Conservation (phyloP, 1,284 basidiomycete species). For the Sphagnurus paluster region DNA sequence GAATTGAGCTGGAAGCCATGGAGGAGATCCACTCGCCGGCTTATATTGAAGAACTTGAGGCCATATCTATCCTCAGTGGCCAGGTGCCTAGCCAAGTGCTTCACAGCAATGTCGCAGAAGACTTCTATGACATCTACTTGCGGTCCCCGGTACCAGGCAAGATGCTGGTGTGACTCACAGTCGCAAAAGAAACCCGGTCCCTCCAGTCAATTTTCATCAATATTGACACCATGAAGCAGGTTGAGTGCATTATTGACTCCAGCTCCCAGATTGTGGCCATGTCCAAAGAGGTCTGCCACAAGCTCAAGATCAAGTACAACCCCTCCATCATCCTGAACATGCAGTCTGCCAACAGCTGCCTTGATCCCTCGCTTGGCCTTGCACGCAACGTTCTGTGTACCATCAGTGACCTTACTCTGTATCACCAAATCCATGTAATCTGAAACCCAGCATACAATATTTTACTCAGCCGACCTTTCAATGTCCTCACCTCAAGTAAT, state of each 20-base stretch:
- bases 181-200: not conserved
- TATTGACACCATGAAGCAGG: conserved; percentile 9
- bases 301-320: conserved; percentile 14
- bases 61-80: not conserved
- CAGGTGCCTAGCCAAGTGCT: not conserved
- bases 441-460: conserved; percentile 9
- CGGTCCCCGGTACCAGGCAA: not conserved
- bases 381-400: conserved; percentile 20
- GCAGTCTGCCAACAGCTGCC: not conserved
- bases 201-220: not conserved
- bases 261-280: conserved; percentile 24
- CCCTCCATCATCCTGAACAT: conserved; percentile 8
- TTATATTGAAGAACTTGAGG: not conserved
- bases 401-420: conserved; percentile 15
- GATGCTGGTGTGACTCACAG: not conserved
- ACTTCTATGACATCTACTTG: not conserved
- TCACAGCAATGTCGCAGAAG: not conserved
- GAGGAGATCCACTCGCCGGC: not conserved
- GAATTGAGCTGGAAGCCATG: not conserved
- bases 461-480: conserved; percentile 14
- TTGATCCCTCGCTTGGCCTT: conserved; percentile 15
- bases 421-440: conserved; percentile 14
- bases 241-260: conserved; percentile 21
- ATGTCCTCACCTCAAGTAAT: conserved; percentile 1
- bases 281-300: conserved; percentile 18